Evolutionary conservation across 2,329 filamentous ascomycete species (phyloP).

Genomic region (Monosporascus sp.): DNA sequence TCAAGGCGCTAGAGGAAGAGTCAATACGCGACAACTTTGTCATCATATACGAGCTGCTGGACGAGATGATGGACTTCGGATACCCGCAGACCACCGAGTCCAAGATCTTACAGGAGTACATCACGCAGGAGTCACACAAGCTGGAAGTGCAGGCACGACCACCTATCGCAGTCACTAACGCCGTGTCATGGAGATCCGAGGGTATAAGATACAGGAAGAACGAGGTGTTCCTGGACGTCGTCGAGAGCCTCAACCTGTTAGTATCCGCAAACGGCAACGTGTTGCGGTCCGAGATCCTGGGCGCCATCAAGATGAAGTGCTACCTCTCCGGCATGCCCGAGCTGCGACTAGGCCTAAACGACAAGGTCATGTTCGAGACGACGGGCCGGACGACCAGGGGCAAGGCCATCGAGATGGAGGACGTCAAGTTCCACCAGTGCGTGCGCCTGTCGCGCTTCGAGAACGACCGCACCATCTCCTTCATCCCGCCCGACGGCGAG

Average conservation of each 20-base stretch:
- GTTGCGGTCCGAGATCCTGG: constrained; percentile 89
- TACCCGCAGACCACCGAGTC: constrained; percentile 97
- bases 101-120: constrained; percentile 99
- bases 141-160: constrained; percentile 93
- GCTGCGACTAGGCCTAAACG: constrained; percentile 86
- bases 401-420: constrained; percentile 99
- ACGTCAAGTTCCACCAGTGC: constrained; percentile 99
- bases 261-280: constrained; percentile 95
- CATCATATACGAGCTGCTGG: constrained; percentile 95
- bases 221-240: constrained; percentile 96
- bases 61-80: constrained; percentile 99
- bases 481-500: constrained; percentile 96
- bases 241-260: constrained; percentile 93
- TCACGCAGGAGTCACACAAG: constrained; percentile 98
- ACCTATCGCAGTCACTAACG: constrained; percentile 96
- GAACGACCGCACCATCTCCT: constrained; percentile 97
- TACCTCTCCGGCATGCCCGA: constrained; percentile 98
- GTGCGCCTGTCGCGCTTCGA: constrained; percentile 94
- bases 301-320: constrained; percentile 99
- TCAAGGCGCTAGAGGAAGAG: constrained; percentile 98
- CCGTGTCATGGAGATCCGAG: constrained; percentile 96
- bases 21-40: constrained; percentile 99
- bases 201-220: constrained; percentile 98
- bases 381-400: constrained; percentile 89
- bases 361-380: constrained; percentile 99